Conservation (phyloP, 2,329 filamentous ascomycete genomes). For the Escovopsis sp. region DNA sequence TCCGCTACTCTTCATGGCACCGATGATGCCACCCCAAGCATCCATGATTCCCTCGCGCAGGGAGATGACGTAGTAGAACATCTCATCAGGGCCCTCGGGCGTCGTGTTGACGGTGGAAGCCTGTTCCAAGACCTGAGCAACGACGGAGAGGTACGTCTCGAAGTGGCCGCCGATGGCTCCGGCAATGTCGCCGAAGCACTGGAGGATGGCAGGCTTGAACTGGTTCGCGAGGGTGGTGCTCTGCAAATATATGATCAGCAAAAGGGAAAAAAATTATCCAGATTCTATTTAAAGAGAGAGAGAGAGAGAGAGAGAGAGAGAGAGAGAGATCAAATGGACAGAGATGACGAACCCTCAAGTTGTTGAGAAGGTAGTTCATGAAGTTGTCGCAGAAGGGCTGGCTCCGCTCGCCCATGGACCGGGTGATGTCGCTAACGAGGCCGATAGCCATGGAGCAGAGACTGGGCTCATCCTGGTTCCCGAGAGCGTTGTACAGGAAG, state of each 20-base stretch:
- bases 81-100: slow-evolving; percentile 76
- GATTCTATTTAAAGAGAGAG: not conserved
- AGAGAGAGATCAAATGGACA: no score
- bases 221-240: slow-evolving; percentile 82
- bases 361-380: slow-evolving; percentile 95
- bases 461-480: slow-evolving; percentile 88
- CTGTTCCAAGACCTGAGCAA: slow-evolving; percentile 87
- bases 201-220: slow-evolving; percentile 94
- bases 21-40: slow-evolving; percentile 93
- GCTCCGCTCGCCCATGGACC: slow-evolving; percentile 76
- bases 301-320: not conserved
- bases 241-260: slow-evolving; percentile 22
- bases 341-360: slow-evolving; percentile 52
- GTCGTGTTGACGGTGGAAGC: slow-evolving; percentile 69
- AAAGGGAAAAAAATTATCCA: not conserved
- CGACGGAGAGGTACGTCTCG: slow-evolving; percentile 81
- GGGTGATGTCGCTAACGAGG: slow-evolving; percentile 88
- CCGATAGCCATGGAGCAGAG: slow-evolving; percentile 96
- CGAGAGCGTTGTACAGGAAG: slow-evolving; percentile 85
- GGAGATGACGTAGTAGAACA: slow-evolving; percentile 92
- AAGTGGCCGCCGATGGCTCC: slow-evolving; percentile 86
- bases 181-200: slow-evolving; percentile 96
- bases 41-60: slow-evolving; percentile 97
- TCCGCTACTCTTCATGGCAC: slow-evolving; percentile 72
- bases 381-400: slow-evolving; percentile 94